Conservation (phyloP, 352 stramenopile genomes). For the Globisporangium lucens region DNA sequence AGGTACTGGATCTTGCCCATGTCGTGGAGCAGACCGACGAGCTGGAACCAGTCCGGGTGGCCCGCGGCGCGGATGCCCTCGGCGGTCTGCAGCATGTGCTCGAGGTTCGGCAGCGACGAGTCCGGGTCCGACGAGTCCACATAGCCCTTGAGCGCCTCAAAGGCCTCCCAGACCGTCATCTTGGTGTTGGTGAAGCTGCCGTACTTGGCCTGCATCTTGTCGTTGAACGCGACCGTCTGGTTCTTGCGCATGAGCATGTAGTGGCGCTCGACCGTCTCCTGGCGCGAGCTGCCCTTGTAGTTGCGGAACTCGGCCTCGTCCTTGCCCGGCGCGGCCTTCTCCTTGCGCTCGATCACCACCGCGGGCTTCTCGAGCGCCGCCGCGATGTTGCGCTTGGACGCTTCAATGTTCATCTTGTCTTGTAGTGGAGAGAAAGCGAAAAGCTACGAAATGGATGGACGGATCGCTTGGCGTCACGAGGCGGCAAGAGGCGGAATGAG, state of each 20-base stretch:
- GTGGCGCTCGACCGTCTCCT: constrained; percentile 67
- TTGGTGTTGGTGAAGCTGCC: constrained; percentile 64
- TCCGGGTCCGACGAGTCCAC: constrained; percentile 93
- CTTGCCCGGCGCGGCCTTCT: constrained; percentile 48
- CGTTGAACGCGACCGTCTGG: constrained; percentile 67
- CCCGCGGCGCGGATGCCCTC: constrained; percentile 88
- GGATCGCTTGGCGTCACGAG: neutral
- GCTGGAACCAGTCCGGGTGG: constrained; percentile 92
- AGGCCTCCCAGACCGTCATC: constrained; percentile 92
- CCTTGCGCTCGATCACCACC: constrained; percentile 26
- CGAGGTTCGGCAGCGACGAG: constrained; percentile 85
- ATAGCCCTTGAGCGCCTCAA: constrained; percentile 87
- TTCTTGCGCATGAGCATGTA: constrained; percentile 77
- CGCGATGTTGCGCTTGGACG: constrained; percentile 2
- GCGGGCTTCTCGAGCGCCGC: neutral
- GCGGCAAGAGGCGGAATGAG: neutral
- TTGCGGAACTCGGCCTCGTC: constrained; percentile 72
- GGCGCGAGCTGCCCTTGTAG: constrained; percentile 69
- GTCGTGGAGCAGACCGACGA: constrained; percentile 91
- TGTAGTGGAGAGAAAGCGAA: neutral
- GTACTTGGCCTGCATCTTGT: constrained; percentile 74
- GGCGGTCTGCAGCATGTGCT: constrained; percentile 94
- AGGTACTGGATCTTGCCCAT: constrained; percentile 96
- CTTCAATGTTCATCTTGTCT: constrained; percentile 13
- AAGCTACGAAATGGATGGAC: neutral